Evolutionary conservation across 2,329 filamentous ascomycete genomes (phyloP), one percentile per base, ranked within the genome.

Genomic region (Alternaria gansuensis): DNA sequence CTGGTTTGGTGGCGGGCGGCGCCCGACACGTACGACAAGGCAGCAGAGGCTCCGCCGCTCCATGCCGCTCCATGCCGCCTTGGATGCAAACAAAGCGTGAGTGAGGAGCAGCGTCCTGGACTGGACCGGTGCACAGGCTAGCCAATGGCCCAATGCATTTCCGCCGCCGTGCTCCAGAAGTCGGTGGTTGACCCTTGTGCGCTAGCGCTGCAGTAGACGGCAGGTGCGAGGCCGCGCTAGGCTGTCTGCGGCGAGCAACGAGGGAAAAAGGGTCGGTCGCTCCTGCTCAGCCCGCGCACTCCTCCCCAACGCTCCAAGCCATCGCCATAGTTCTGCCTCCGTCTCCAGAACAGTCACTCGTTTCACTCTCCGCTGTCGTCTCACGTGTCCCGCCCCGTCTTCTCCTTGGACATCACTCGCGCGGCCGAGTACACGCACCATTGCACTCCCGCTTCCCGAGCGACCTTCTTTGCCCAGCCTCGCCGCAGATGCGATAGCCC

Each of bases 401-500:
- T 57, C 39, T 60, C 63, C 52, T 45, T 44, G 45, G n/a, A 17
- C 36, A 51, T 21, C 57, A 44, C 53, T 56, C 62, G 62, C 62
- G 57, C 51, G 63, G 59, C 55, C 59, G 54, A 64, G 53, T 51
- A 58, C 39, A 57, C 59, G 37, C 48, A 48, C 40, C 34, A 39
- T 34, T 29, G n/a, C 46, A 24, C n/a, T 31, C 48, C 58, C 41
- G 24, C 39, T 51, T 48, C 40, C 33, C 44, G 36, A 33, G 29
- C 17, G 21, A 40, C 28, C 34, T 36, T 31, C 31, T 46, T 49
- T 43, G 50, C 53, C 46, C 50, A 53, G 51, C 50, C 59, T 59
- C 61, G 69, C 71, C 66, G 66, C 71, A 71, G 67, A 75, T 74
- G 72, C 67, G 68, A 69, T 73, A 69, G 69, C 64, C 67, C 64